A percentile compares a stretch with the other conserved stretches of the same genome.
Conservation (phyloP, 495 filamentous ascomycete species). For the Tuber aestivum region DNA sequence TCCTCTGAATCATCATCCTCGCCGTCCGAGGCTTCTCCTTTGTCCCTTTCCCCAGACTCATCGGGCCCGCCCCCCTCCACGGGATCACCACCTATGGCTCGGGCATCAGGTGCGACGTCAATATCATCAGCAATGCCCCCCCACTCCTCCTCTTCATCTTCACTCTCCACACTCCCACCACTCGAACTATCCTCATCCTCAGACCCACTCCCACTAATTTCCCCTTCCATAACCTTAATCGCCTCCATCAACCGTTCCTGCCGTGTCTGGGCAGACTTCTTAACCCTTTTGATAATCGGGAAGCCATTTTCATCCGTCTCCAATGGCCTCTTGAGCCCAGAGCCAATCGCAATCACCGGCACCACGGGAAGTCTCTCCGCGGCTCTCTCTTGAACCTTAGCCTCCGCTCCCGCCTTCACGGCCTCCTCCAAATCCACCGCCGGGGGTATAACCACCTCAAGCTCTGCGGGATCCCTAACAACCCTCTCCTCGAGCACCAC, state of each 20-base stretch:
- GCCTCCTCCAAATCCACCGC: constrained; percentile 42
- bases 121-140: constrained; percentile 25
- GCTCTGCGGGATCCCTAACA: constrained; percentile 21
- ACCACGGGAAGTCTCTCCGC: neutral
- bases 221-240: constrained; percentile 25
- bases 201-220: constrained; percentile 18
- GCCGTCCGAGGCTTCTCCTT: constrained; percentile 39
- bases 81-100: constrained; percentile 29
- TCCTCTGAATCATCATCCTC: constrained; percentile 43
- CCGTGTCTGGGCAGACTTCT: constrained; percentile 44
- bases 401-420: constrained; percentile 35
- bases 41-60: constrained; percentile 39
- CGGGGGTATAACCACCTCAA: constrained; percentile 12
- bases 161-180: constrained; percentile 18
- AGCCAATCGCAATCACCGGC: constrained; percentile 52
- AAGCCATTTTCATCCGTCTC: constrained; percentile 69
- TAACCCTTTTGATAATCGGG: constrained; percentile 70
- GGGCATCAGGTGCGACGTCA: constrained; percentile 6
- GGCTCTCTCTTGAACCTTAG: neutral
- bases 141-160: constrained; percentile 37
- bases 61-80: constrained; percentile 39
- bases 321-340: constrained; percentile 79
- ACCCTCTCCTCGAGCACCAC: constrained; percentile 47
- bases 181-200: constrained; percentile 24
- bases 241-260: constrained; percentile 23